Evolutionary conservation across 2,329 filamentous ascomycete genomes (phyloP), one percentile per base, ranked within the genome.

Genomic region (Apiospora sp.): DNA sequence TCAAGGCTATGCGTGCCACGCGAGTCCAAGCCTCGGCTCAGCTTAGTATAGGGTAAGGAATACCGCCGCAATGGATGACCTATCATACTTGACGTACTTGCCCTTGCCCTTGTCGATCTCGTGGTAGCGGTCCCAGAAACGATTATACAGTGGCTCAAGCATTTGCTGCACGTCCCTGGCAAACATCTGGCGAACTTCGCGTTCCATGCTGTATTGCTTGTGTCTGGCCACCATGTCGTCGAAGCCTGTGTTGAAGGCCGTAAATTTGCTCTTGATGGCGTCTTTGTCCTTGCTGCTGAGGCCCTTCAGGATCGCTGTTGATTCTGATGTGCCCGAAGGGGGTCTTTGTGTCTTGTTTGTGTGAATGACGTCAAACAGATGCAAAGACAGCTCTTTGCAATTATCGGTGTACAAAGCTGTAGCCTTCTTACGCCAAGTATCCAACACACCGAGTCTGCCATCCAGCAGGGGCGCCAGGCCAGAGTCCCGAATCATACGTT

Each of bases 81-180:
- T 98, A 85, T 98, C 95, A 81, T 98, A 98, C 85, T 97, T 98
- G 81, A 97, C 95, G 83, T 98, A 97, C 83, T 99, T 99, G 77
- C 96, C 96, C 84, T 95, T 97, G 73, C 96, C 96, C 86, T 98
- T 98, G 84, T 98, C 96, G 75, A 98, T 92, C 83, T 98, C 96
- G 81, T 98, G 95, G 81, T 99, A 99, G 41, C 96, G 90, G 83
- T 98, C 96, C 91, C 94, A 98, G 84, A 99, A 99, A 67, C 96
- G 90, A 74, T 93, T 93, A 84, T 99, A 99, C 19, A 99, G 87
- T 71, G 96, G 95, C 84, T 98, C 96, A 72, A 99, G 92, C 84
- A 98, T 94, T 78, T 92, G 92, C 81, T 96, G 94, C 75, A 98
- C 92, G 79, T 98, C 95, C 77, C 92, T 91, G 22, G 91, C 92